Conservation (phyloP, 192 early-diverging fungal genomes). For the Backusella morwellensis region DNA sequence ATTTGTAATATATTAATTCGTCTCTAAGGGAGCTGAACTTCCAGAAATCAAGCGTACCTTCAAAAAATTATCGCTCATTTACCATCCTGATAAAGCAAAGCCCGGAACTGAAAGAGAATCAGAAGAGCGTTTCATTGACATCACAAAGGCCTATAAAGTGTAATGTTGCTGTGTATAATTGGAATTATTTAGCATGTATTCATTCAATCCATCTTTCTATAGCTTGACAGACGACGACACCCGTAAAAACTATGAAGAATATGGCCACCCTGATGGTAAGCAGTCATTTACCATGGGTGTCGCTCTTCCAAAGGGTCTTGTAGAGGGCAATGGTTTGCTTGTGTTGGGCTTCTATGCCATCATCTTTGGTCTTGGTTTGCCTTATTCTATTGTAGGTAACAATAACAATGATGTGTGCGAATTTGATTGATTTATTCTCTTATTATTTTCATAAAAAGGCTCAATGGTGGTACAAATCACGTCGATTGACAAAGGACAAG, state of each 20-base stretch:
- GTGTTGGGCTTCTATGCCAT: constrained; percentile 85
- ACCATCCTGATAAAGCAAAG: constrained; percentile 79
- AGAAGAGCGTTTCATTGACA: constrained; percentile 76
- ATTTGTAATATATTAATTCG: too few species aligned
- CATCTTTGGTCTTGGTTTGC: constrained; percentile 86
- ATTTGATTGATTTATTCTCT: neutral
- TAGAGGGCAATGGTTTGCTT: constrained; percentile 82
- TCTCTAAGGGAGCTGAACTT: constrained; percentile 42
- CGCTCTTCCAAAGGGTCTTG: constrained; percentile 88
- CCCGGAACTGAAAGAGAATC: constrained; percentile 68
- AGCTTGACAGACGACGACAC: constrained; percentile 89
- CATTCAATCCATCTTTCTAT: neutral
- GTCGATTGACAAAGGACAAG: constrained; percentile 84
- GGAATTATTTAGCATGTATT: neutral
- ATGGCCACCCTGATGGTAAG: constrained; percentile 96
- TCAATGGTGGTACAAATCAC: constrained; percentile 93
- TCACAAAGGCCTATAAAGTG: constrained; percentile 93
- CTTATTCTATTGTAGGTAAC: constrained; percentile 72
- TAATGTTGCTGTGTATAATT: constrained; percentile 35
- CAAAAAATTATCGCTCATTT: constrained; percentile 64
- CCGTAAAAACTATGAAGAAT: constrained; percentile 91
- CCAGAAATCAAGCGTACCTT: constrained; percentile 68
- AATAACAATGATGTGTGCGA: too few species aligned
- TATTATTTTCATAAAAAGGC: constrained; percentile 42
- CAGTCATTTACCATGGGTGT: constrained; percentile 91